phyloP scores from a whole-genome alignment of 768 basidiomycete species.

The Lentinula boryana region DNA sequence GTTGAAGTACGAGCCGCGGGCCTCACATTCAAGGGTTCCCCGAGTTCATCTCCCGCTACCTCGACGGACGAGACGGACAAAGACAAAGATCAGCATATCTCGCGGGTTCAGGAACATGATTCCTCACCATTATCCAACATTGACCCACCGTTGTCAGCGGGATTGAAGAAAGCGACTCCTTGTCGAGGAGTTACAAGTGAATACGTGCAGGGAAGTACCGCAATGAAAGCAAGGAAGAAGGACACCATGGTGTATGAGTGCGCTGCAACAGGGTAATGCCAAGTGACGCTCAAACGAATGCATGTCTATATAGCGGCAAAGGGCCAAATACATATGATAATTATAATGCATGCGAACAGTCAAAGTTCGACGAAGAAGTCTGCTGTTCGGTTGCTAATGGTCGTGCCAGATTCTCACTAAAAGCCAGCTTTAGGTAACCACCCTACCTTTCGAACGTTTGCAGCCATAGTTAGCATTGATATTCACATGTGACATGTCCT shows the following conservation, averaged over 20 bases:
- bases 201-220: conserved; percentile 3
- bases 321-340: background rate
- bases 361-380: background rate
- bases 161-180: conserved; percentile 29
- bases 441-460: background rate
- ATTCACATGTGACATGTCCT: background rate
- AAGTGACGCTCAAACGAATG: background rate
- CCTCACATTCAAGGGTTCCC: conserved; percentile 75
- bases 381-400: background rate
- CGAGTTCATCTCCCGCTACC: conserved; percentile 28
- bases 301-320: background rate
- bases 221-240: conserved; percentile 1
- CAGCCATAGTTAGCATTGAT: background rate
- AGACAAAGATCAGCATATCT: background rate
- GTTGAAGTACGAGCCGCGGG: background rate
- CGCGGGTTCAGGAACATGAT: conserved; percentile 10
- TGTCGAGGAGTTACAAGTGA: conserved; percentile 11
- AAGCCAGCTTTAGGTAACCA: background rate
- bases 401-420: background rate
- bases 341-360: background rate
- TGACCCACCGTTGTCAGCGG: conserved; percentile 45
- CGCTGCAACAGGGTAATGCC: no score
- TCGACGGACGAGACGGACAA: background rate
- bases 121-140: conserved; percentile 55
- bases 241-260: background rate